Evolutionary conservation across 768 basidiomycete species (phyloP).

Genomic region (Panellus pusillus): DNA sequence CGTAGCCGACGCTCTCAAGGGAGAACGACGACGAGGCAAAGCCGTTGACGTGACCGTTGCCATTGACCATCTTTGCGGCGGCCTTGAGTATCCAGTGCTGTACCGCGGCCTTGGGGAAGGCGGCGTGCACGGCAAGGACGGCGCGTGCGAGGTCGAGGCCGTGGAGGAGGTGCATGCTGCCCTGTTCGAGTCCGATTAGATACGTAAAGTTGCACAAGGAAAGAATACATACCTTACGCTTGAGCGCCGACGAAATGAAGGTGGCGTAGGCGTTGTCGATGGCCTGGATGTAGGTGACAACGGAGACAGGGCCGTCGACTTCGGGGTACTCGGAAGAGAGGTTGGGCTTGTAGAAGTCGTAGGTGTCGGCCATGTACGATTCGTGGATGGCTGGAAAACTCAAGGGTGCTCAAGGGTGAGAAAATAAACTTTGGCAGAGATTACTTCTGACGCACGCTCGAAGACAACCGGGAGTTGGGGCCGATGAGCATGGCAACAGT

Average conservation of each 20-base stretch:
- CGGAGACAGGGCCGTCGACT: constrained; percentile 96
- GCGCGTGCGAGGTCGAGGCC: constrained; percentile 60
- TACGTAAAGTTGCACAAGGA: neutral
- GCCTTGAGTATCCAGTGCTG: constrained; percentile 60
- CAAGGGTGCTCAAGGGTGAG: constrained; percentile 9
- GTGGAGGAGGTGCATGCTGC: constrained; percentile 62
- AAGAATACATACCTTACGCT: constrained; percentile 47
- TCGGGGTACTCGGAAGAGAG: constrained; percentile 94
- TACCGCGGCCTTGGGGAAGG: constrained; percentile 44
- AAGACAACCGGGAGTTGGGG: constrained; percentile 89
- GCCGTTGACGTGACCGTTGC: constrained; percentile 38
- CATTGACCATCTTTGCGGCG: constrained; percentile 47
- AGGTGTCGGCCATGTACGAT: constrained; percentile 94
- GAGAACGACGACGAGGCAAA: constrained; percentile 54
- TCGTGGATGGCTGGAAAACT: constrained; percentile 85
- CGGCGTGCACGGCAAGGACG: constrained; percentile 52
- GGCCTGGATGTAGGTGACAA: no score
- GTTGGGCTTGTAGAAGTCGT: no score
- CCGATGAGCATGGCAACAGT: constrained; percentile 94
- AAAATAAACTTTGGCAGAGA: constrained; percentile 4
- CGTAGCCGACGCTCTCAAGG: constrained; percentile 84
- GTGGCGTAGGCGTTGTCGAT: no score
- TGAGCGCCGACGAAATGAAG: constrained; percentile 85
- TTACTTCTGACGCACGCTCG: constrained; percentile 71
- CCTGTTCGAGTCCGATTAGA: constrained; percentile 30